These are phyloP conservation scores for Debaryomyces psychrophilus DNA, from an alignment of 1,139 yeast species.

Conservation along the genomic window DNA sequence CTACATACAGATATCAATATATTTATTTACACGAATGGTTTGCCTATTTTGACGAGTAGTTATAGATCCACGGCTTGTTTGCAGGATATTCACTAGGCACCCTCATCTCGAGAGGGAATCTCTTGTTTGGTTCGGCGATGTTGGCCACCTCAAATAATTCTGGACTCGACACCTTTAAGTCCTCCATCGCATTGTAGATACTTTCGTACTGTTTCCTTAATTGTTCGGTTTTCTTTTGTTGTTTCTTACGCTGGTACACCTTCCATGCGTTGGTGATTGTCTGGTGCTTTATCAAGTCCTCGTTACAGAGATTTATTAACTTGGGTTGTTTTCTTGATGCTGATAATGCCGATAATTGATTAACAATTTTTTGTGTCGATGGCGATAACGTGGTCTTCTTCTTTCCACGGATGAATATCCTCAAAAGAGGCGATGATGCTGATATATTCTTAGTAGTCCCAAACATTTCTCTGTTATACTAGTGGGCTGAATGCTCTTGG, in stretches of 20 bases:
- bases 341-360: slow-evolving; percentile 81
- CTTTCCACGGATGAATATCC: slow-evolving; percentile 39
- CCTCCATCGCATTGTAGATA: slow-evolving; percentile 74
- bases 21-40: slow-evolving; percentile 12
- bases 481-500: neutral
- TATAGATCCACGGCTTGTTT: slow-evolving; percentile 75
- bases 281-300: slow-evolving; percentile 84
- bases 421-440: slow-evolving; percentile 1
- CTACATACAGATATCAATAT: slow-evolving; percentile 7
- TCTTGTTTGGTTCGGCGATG: slow-evolving; percentile 47
- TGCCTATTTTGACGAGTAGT: slow-evolving; percentile 37
- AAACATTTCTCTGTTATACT: neutral
- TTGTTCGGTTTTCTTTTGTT: slow-evolving; percentile 45
- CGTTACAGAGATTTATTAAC: slow-evolving; percentile 71
- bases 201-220: slow-evolving; percentile 66
- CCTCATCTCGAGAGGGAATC: slow-evolving; percentile 78
- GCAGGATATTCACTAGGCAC: slow-evolving; percentile 95
- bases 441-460: slow-evolving; percentile 4
- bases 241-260: slow-evolving; percentile 54
- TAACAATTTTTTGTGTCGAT: slow-evolving; percentile 65
- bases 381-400: slow-evolving; percentile 48
- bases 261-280: slow-evolving; percentile 87
- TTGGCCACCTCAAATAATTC: slow-evolving; percentile 57
- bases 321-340: slow-evolving; percentile 90
- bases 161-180: slow-evolving; percentile 54